Conservation (phyloP, 164 flowering plant species). For the Annona cherimola region DNA sequence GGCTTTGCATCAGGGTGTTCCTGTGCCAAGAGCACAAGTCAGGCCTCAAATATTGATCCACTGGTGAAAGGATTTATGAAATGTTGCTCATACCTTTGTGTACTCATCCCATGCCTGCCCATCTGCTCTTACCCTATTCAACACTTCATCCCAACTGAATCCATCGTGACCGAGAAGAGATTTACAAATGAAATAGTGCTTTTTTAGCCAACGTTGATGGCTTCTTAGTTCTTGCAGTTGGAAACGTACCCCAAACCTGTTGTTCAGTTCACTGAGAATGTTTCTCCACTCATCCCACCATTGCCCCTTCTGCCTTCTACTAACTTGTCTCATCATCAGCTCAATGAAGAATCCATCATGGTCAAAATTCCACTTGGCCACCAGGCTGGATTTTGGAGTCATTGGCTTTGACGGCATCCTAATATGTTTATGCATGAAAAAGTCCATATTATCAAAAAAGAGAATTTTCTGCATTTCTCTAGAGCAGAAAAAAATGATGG, state of each 20-base stretch:
- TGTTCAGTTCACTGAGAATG: neutral
- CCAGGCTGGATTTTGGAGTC: neutral
- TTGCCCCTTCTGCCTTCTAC: neutral
- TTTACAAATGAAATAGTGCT: neutral
- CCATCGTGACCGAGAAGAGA: neutral
- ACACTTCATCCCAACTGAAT: neutral
- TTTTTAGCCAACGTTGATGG: neutral
- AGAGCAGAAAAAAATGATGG: no score
- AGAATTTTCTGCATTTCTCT: no score
- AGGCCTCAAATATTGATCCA: neutral
- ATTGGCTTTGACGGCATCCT: neutral
- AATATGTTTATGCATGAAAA: neutral
- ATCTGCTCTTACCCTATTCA: neutral
- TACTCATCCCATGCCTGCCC: neutral
- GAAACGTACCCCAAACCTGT: neutral
- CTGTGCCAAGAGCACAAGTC: neutral
- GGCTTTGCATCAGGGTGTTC: neutral
- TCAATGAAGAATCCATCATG: neutral
- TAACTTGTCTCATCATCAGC: neutral
- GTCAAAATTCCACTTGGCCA: neutral
- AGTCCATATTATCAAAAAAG: neutral
- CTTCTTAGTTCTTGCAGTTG: neutral
- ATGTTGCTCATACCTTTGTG: neutral
- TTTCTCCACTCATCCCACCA: neutral
- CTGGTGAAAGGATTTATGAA: neutral